Evolutionary conservation across 2,329 filamentous ascomycete species (phyloP), one percentile per base, ranked within the genome.

Genomic region (Aspergillus udagawae): DNA sequence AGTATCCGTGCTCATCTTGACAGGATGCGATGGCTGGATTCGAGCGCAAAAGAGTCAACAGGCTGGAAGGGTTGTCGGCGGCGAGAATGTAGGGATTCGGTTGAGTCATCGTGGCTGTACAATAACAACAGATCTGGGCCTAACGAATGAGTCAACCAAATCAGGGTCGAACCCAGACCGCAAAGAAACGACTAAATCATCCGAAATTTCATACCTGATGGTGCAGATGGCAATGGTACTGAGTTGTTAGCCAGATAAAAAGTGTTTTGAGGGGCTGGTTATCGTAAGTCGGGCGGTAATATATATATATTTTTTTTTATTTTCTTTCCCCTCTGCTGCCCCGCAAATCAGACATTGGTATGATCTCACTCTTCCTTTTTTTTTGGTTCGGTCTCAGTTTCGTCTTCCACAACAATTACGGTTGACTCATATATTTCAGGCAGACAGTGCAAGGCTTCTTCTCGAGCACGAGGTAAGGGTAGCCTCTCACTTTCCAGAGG

Each of bases 1-100:
- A 96, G 79, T 99, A 99, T 67, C 94, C 94, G 69, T 97, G 89
- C 58, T 89, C 86, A 74, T 99, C 94, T 77, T 96, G 91, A 53
- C 83, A 78, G 2, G 86, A 83, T 54, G 94, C 93, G 53, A 96
- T 80, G n/a, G 84, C 76, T 35, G 91, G 90, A 64, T 91, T 84
- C 60, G 86, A 79, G 61, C 84, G 83, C 53, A 99, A 86, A 64
- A 92, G 85, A 57, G 86, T 80, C 60, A 96, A 80, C 54, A 99
- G 85, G 48, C 83, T 81, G 45, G 85, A 77, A 52, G 88, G 89
- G 68, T 91, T 88, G 73, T 96, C 93, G 59, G 93, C 90, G 44
- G 92, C 93, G 51, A 92, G 82, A 55, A 91, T 80, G 71, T 88
- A 91, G 1, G 83, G 83, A 67, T 91, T 92, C 42, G 73, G 70